Conservation (phyloP, 495 filamentous ascomycete genomes). For the Xeromyces bisporus region DNA sequence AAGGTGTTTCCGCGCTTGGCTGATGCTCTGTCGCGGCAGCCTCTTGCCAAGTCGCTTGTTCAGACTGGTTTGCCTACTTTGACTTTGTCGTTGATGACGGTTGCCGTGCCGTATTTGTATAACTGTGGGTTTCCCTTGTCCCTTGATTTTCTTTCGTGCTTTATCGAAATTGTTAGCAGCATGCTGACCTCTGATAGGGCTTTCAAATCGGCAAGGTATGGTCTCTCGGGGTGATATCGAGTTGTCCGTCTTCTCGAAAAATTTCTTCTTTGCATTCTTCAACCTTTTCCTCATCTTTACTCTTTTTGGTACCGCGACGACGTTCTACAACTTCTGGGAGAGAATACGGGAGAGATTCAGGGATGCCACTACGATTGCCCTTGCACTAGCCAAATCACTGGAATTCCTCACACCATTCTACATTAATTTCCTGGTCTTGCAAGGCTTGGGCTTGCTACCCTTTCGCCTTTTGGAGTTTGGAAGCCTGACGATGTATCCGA, state of each 20-base stretch:
- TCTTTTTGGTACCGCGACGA: conserved; percentile 66
- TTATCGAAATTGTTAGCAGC: conserved; percentile 3
- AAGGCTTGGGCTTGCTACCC: conserved; percentile 81
- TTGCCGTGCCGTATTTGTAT: conserved; percentile 86
- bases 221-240: conserved; percentile 91
- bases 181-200: conserved; percentile 34
- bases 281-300: conserved; percentile 96
- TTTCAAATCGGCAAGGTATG: conserved; percentile 83
- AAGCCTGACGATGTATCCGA: conserved; percentile 67
- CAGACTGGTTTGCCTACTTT: conserved; percentile 77
- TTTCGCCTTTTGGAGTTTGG: conserved; percentile 86
- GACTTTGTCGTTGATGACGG: conserved; percentile 66
- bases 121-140: conserved; percentile 40
- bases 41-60: conserved; percentile 56
- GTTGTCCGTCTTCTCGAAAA: conserved; percentile 88
- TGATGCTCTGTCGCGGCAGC: conserved; percentile 45
- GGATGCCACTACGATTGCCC: conserved; percentile 64
- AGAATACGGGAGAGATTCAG: conserved; percentile 54
- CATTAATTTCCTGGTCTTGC: conserved; percentile 84
- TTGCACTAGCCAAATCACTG: conserved; percentile 57
- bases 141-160: neutral
- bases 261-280: conserved; percentile 99
- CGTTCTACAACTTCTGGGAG: conserved; percentile 48
- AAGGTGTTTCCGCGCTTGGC: conserved; percentile 56
- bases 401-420: conserved; percentile 67